These are phyloP conservation scores for Phalaenopsis hybrid DNA, from an alignment of 116 monocot species.

Conservation along the genomic window DNA sequence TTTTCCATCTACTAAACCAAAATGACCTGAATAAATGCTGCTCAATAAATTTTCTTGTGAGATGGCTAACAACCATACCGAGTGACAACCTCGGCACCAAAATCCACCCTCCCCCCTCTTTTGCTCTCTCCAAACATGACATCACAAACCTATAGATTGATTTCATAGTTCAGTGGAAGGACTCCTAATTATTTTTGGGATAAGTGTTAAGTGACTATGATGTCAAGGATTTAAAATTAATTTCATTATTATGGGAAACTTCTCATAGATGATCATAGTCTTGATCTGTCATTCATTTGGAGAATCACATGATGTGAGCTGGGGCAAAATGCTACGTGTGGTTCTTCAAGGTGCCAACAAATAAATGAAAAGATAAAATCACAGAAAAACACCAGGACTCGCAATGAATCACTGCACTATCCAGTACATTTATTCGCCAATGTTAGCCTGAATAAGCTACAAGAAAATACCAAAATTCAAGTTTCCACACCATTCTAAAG, in stretches of 20 bases:
- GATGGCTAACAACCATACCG: not conserved
- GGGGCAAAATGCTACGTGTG: not conserved
- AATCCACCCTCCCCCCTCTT: not conserved
- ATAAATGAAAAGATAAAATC: not conserved
- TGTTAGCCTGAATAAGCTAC: not conserved
- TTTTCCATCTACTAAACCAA: not conserved
- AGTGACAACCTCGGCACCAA: not conserved
- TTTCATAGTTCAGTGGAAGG: not conserved
- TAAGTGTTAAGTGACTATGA: not conserved
- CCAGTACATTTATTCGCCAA: not conserved
- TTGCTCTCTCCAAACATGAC: not conserved
- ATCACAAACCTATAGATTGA: not conserved
- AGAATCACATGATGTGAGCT: not conserved
- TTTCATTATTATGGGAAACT: not conserved
- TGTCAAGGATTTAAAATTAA: not conserved
- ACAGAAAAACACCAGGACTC: not conserved
- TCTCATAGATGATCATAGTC: not conserved
- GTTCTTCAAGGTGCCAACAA: not conserved
- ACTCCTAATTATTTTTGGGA: not conserved
- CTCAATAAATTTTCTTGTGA: not conserved
- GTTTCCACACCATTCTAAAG: not conserved
- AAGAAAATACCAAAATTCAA: not conserved
- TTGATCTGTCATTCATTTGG: not conserved
- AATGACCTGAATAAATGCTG: no score
- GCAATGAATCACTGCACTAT: no score